Conservation (phyloP, 768 basidiomycete genomes). For the Agaricus blazei region DNA sequence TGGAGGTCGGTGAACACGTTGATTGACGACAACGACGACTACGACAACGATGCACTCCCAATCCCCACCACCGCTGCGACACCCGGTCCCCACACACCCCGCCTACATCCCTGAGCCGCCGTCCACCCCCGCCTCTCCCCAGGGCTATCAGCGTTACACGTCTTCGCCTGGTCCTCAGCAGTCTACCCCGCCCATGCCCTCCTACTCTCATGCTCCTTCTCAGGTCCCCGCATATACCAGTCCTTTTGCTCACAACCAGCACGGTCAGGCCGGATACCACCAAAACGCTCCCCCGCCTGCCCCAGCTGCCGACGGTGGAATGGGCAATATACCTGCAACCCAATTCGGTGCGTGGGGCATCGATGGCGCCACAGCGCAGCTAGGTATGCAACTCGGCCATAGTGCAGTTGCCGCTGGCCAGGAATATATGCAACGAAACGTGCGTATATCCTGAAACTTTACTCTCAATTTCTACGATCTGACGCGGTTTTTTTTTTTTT, state of each 20-base stretch:
- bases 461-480: not conserved
- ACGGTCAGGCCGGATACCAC: slow-evolving; percentile 15
- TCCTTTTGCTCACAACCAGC: slow-evolving; percentile 43
- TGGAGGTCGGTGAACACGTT: no score
- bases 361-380: slow-evolving; percentile 89
- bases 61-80: slow-evolving; percentile 78
- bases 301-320: not conserved
- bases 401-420: slow-evolving; percentile 91
- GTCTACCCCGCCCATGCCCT: slow-evolving; percentile 11
- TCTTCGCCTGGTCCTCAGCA: slow-evolving; percentile 46
- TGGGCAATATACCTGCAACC: slow-evolving; percentile 17
- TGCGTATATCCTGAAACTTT: slow-evolving; percentile 30
- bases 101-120: slow-evolving; percentile 75
- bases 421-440: slow-evolving; percentile 93
- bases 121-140: slow-evolving; percentile 64
- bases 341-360: slow-evolving; percentile 78
- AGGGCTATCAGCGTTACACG: slow-evolving; percentile 69
- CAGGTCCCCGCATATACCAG: slow-evolving; percentile 44
- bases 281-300: not conserved
- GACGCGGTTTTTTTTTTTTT: not conserved
- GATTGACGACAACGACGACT: no score
- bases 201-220: slow-evolving; percentile 16
- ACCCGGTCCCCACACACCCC: slow-evolving; percentile 86
- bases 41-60: no score
- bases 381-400: slow-evolving; percentile 93